Evolutionary conservation across 768 basidiomycete species (phyloP).

Genomic region (Naematelia encephala): DNA sequence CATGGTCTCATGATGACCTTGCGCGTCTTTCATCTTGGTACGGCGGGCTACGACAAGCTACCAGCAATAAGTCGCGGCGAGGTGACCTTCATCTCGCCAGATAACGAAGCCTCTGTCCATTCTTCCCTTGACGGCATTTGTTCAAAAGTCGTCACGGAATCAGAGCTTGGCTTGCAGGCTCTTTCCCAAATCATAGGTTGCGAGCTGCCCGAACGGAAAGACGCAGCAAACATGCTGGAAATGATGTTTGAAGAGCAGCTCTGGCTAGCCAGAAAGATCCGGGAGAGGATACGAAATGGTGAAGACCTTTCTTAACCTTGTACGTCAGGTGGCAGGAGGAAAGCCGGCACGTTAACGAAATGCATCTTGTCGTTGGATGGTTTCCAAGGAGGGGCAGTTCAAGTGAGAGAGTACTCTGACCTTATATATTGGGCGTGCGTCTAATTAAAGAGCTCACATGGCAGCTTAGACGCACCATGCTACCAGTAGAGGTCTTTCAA

Average conservation of each 20-base stretch:
- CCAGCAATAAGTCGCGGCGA: slow-evolving; percentile 16
- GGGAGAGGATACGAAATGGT: not conserved
- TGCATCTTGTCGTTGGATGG: not conserved
- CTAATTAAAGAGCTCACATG: too few relatives aligned
- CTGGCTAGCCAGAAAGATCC: not conserved
- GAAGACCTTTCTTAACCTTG: not conserved
- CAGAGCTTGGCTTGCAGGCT: not conserved
- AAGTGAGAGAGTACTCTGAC: too few relatives aligned
- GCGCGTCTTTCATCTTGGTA: slow-evolving; percentile 36
- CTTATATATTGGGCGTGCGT: too few relatives aligned
- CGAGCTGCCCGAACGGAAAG: not conserved
- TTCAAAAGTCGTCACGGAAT: slow-evolving; percentile 10
- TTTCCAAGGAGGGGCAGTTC: too few relatives aligned
- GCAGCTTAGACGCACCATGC: too few relatives aligned
- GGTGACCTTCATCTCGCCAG: slow-evolving; percentile 35
- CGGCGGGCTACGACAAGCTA: slow-evolving; percentile 12
- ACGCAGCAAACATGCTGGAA: not conserved
- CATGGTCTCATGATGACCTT: slow-evolving; percentile 57
- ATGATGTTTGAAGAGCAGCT: not conserved
- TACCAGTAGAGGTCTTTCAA: too few relatives aligned
- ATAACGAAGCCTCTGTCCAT: slow-evolving; percentile 33
- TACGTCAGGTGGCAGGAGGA: not conserved
- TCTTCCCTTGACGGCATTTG: slow-evolving; percentile 22
- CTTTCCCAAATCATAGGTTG: not conserved
- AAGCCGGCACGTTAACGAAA: too few relatives aligned